Evolutionary conservation across 495 filamentous ascomycete genomes (phyloP).

Genomic region (Hyaloscypha variabilis): DNA sequence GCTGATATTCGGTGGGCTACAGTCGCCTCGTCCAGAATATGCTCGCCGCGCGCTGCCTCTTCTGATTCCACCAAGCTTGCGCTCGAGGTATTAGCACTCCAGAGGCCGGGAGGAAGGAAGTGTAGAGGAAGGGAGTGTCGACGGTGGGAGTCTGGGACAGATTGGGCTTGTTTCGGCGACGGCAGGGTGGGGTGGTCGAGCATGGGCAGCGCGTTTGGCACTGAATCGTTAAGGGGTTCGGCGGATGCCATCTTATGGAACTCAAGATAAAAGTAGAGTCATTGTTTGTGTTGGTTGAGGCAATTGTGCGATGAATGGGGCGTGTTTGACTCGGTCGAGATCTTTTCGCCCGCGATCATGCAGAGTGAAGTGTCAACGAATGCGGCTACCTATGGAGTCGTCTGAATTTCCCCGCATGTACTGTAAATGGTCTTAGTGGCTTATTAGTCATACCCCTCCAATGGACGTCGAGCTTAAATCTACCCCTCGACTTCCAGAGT

Average conservation of each 20-base stretch:
- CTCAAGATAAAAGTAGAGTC: constrained; percentile 25
- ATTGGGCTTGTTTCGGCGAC: constrained; percentile 20
- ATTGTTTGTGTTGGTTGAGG: constrained; percentile 25
- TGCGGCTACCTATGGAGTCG: background rate
- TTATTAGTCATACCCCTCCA: background rate
- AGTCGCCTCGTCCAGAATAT: constrained; percentile 34
- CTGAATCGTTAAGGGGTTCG: constrained; percentile 17
- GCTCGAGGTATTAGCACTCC: constrained; percentile 31
- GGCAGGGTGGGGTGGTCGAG: constrained; percentile 24
- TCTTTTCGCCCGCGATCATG: constrained; percentile 9
- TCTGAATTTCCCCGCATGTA: constrained; percentile 12
- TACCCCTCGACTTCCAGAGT: background rate
- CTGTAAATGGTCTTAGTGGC: background rate
- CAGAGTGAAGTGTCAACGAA: constrained; percentile 15
- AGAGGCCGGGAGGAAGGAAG: constrained; percentile 31
- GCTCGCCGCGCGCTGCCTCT: constrained; percentile 33
- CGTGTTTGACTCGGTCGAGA: constrained; percentile 16
- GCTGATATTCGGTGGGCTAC: constrained; percentile 33
- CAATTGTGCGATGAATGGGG: constrained; percentile 24
- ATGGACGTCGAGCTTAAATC: background rate
- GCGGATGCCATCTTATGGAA: constrained; percentile 29
- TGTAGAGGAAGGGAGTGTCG: constrained; percentile 33
- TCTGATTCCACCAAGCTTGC: constrained; percentile 33
- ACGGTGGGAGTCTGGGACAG: constrained; percentile 26
- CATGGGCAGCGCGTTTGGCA: constrained; percentile 21